These are phyloP conservation scores for Primulina huaijiensis DNA, from an alignment of 257 asterid species.

Conservation along the genomic window DNA sequence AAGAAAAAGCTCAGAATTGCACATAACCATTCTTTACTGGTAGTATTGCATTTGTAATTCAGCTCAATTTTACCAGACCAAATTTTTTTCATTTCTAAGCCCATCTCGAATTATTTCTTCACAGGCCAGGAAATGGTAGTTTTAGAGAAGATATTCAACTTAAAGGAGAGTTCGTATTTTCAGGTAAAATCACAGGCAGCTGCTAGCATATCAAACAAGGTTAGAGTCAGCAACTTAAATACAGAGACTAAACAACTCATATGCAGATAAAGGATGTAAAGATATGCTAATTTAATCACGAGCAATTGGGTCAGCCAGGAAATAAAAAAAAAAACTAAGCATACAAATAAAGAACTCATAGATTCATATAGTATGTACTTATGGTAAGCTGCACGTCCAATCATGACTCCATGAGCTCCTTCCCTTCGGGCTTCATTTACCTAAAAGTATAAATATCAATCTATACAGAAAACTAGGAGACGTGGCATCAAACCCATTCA, in stretches of 20 bases:
- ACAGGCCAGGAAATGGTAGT: not conserved
- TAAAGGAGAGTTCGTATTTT: not conserved
- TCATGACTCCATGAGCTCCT: conserved; percentile 96
- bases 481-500: not conserved
- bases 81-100: not conserved
- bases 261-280: not conserved
- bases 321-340: not conserved
- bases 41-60: not conserved
- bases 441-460: conserved; percentile 33
- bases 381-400: conserved; percentile 88
- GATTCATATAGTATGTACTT: conserved; percentile 43
- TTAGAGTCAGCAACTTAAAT: not conserved
- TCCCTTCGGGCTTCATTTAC: conserved; percentile 68
- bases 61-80: not conserved
- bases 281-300: not conserved
- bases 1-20: not conserved
- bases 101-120: not conserved
- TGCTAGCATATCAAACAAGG: not conserved
- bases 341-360: not conserved
- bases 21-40: not conserved
- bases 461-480: conserved; percentile 15
- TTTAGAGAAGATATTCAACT: not conserved
- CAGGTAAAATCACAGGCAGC: not conserved
- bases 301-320: not conserved
- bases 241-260: not conserved